Conservation (phyloP, 352 stramenopile genomes). For the Phytophthora palmivora region DNA sequence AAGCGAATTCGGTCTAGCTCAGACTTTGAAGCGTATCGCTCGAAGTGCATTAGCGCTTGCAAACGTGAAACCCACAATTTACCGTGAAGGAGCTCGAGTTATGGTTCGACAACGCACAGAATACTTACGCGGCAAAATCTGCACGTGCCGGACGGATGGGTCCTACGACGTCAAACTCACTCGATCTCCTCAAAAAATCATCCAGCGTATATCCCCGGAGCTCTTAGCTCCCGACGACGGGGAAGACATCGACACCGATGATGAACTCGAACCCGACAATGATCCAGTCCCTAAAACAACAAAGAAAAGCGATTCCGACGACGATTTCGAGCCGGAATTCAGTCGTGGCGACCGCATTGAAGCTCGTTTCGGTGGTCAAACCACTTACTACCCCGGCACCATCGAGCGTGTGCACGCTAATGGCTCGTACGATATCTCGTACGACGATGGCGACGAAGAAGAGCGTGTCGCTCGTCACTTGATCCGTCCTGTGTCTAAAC, state of each 20-base stretch:
- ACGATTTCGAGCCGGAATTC: conserved; percentile 62
- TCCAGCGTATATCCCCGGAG: conserved; percentile 49
- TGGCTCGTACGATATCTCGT: conserved; percentile 64
- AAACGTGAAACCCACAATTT: conserved; percentile 42
- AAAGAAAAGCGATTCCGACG: conserved; percentile 27
- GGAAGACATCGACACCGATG: conserved; percentile 37
- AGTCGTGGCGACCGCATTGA: conserved; percentile 63
- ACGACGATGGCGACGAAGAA: conserved; percentile 81
- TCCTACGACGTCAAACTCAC: conserved; percentile 61
- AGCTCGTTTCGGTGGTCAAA: conserved; percentile 65
- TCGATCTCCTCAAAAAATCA: conserved; percentile 27
- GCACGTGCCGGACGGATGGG: conserved; percentile 49
- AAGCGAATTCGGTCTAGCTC: conserved; percentile 50
- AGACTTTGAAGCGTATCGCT: conserved; percentile 53
- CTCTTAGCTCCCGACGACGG: conserved; percentile 55
- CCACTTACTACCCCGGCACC: conserved; percentile 53
- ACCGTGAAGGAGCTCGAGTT: conserved; percentile 45
- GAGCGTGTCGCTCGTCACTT: conserved; percentile 51
- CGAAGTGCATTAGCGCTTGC: conserved; percentile 24
- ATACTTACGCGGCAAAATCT: conserved; percentile 59
- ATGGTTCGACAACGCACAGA: conserved; percentile 63
- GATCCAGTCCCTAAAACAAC: conserved; percentile 20
- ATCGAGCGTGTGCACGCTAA: conserved; percentile 62
- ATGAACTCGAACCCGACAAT: conserved; percentile 21
- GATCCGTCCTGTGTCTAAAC: conserved; percentile 37